These are phyloP conservation scores for Handroanthus guayacan DNA, from an alignment of 257 asterid species.

Conservation along the genomic window DNA sequence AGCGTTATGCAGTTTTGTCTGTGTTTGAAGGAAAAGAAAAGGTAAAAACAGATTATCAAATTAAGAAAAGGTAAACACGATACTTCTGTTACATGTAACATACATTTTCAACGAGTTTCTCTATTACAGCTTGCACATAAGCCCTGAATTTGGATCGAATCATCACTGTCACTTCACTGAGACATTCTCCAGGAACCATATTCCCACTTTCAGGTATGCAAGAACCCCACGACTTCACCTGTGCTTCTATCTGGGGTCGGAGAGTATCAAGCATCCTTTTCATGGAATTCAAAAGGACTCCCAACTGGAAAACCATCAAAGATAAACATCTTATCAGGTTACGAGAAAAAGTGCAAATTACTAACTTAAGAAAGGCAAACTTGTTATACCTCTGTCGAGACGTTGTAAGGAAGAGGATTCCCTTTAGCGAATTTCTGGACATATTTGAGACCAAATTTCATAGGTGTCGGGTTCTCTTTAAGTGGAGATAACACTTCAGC, in stretches of 20 bases:
- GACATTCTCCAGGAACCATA: slow-evolving; percentile 72
- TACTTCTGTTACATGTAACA: background rate
- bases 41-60: background rate
- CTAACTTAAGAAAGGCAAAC: background rate
- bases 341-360: background rate
- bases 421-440: slow-evolving; percentile 88
- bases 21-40: slow-evolving; percentile 13
- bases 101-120: slow-evolving; percentile 86
- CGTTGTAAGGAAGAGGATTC: slow-evolving; percentile 50
- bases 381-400: slow-evolving; percentile 63
- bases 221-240: slow-evolving; percentile 81
- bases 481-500: slow-evolving; percentile 82
- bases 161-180: slow-evolving; percentile 89
- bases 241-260: slow-evolving; percentile 73
- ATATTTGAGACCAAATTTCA: slow-evolving; percentile 85
- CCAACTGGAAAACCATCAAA: slow-evolving; percentile 64
- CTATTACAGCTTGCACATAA: slow-evolving; percentile 78
- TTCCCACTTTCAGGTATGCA: slow-evolving; percentile 76
- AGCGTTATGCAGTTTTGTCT: slow-evolving; percentile 79
- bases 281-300: slow-evolving; percentile 82
- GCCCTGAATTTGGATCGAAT: slow-evolving; percentile 81
- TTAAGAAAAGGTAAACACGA: background rate
- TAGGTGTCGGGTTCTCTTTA: slow-evolving; percentile 78
- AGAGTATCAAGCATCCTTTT: slow-evolving; percentile 84
- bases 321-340: background rate